These are phyloP conservation scores for Russula griseocarnosa DNA, from an alignment of 768 basidiomycete species.

Conservation along the genomic window DNA sequence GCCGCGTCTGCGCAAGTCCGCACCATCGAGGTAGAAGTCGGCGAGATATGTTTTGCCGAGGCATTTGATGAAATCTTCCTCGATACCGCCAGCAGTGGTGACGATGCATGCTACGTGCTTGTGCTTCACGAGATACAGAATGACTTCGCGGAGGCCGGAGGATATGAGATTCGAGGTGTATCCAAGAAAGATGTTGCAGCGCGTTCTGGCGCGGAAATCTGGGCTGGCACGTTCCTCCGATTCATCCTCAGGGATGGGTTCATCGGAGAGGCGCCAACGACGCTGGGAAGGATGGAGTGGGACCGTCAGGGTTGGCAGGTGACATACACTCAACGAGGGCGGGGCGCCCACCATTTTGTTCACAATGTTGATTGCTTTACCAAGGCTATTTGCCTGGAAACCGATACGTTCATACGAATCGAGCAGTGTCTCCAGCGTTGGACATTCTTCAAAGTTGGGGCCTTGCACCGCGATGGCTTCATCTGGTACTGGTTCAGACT, in stretches of 20 bases:
- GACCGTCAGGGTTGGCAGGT: neutral
- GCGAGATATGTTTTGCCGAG: slow-evolving; percentile 94
- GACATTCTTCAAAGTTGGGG: slow-evolving; percentile 73
- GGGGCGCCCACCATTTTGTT: slow-evolving; percentile 76
- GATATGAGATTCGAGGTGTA: slow-evolving; percentile 99
- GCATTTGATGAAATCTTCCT: slow-evolving; percentile 99
- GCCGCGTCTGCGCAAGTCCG: slow-evolving; percentile 79
- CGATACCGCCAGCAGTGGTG: slow-evolving; percentile 96
- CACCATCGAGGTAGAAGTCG: slow-evolving; percentile 89
- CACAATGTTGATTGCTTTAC: slow-evolving; percentile 83
- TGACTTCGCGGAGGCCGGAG: slow-evolving; percentile 90
- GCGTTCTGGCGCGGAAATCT: slow-evolving; percentile 60
- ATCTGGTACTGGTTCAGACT: slow-evolving; percentile 65
- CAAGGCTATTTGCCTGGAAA: slow-evolving; percentile 94
- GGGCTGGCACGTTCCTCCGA: slow-evolving; percentile 58
- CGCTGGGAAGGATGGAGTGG: slow-evolving; percentile 47
- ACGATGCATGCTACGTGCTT: slow-evolving; percentile 85
- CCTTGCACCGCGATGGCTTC: slow-evolving; percentile 73
- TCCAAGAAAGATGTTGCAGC: slow-evolving; percentile 89
- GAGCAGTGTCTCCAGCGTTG: slow-evolving; percentile 67
- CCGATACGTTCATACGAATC: slow-evolving; percentile 84
- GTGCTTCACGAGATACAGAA: slow-evolving; percentile 89
- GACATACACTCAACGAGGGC: neutral
- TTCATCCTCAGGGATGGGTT: slow-evolving; percentile 68
- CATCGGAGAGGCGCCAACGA: slow-evolving; percentile 85